These are phyloP conservation scores for Aspergillus sp. DNA, from an alignment of 2,329 filamentous ascomycete species.

Conservation along the genomic window DNA sequence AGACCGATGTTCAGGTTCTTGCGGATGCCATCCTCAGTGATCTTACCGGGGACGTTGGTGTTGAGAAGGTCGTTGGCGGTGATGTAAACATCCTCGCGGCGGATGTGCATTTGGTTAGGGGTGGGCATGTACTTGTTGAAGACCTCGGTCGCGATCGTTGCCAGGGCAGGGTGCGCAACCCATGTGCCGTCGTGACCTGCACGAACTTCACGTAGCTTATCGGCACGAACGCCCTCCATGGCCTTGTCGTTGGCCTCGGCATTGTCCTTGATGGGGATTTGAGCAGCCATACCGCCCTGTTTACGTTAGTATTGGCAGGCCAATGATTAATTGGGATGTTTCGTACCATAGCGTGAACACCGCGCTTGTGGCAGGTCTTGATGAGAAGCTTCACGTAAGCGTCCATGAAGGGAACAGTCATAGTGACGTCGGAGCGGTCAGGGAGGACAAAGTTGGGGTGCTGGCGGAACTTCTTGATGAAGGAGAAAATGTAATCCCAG, in stretches of 20 bases:
- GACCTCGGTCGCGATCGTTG: slow-evolving; percentile 80
- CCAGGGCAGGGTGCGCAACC: slow-evolving; percentile 95
- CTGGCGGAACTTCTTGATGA: slow-evolving; percentile 98
- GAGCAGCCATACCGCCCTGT: slow-evolving; percentile 87
- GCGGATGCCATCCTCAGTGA: slow-evolving; percentile 92
- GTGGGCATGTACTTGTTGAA: slow-evolving; percentile 99
- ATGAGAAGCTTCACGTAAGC: slow-evolving; percentile 96
- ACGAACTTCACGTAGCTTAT: slow-evolving; percentile 93
- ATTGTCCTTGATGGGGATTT: slow-evolving; percentile 98
- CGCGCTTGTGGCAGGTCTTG: slow-evolving; percentile 94
- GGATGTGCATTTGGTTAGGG: slow-evolving; percentile 90
- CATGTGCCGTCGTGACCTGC: slow-evolving; percentile 96
- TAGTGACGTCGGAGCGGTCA: slow-evolving; percentile 86
- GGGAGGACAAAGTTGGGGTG: slow-evolving; percentile 91
- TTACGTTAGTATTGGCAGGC: not conserved
- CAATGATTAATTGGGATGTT: not conserved
- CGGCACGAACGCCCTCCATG: slow-evolving; percentile 88
- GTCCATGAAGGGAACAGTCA: slow-evolving; percentile 99
- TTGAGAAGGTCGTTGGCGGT: slow-evolving; percentile 89
- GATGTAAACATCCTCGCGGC: slow-evolving; percentile 85
- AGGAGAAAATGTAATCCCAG: slow-evolving; percentile 99
- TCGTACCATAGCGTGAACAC: slow-evolving; percentile 88
- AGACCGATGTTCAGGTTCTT: slow-evolving; percentile 98
- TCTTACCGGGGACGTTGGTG: slow-evolving; percentile 91
- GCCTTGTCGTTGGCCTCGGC: slow-evolving; percentile 86